Base-by-base conservation (phyloP, 768 basidiomycete genomes). In the Russula sp. region DNA sequence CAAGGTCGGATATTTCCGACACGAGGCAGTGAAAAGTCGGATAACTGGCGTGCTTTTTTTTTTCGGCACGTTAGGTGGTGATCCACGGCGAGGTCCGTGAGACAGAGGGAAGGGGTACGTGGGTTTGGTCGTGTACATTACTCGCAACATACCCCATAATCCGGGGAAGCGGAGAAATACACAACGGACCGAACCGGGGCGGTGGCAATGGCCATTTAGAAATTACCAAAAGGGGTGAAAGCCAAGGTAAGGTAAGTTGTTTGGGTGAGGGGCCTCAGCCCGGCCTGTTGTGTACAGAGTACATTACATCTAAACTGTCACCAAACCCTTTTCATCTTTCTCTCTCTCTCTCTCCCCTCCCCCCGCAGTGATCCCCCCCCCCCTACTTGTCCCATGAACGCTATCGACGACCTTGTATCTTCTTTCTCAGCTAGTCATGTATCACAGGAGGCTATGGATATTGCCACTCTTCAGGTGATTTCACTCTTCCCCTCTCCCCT, bases 401-500 rank as follows among this genome's bases (percentile, higher is more conserved):
- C 80, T 51, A 74, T 81, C 42, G 80, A 81, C 70, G 80, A 81
- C 74, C 81, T 81, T 69, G 76, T 82, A 57, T 74, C 79, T 22
- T 80, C 80, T 11, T 66, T 81, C 68, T 75, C 72, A 48, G 68
- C 76, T 2, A 78, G 75, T 70, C 80, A 81, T 75, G 79, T 81
- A 70, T 79, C 79, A 63, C 81, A 81, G 67, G 80, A 81, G 67
- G 79, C 79, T n/a, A 74, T 76, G 14, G 81, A 81, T 72, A 74
- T 81, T 63, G 78, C 78, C 52, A 71, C 76, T 31, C 75, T 81
- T 14, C 79, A 82, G 76, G 80, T 81, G 67, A 31, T 63, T 56
- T 14, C 39, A 59, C 49, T 49, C 67, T 31, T n/a, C 20, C 48
- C 59, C 65, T 69, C 70, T 70, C 68, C 67, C 57, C 22, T 52